These are phyloP conservation scores for Picea glauca DNA, from an alignment of 75 land plant genomes.

Conservation along the genomic window DNA sequence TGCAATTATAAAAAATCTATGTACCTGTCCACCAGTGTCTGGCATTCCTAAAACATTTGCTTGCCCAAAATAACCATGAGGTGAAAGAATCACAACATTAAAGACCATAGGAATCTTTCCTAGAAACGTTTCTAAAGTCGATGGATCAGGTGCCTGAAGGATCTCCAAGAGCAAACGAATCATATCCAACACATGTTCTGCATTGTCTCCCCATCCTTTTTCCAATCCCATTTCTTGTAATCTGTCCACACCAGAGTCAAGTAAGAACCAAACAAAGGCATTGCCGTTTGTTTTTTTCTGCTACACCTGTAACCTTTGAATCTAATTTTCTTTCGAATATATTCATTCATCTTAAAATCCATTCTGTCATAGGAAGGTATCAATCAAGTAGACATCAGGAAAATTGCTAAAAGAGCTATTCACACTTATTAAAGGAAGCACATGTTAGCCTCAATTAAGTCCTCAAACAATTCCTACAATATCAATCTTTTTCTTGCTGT, in stretches of 20 bases:
- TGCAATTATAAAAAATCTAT: no score
- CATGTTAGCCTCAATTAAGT: not conserved
- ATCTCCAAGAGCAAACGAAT: constrained; percentile 54
- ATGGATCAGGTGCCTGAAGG: constrained; percentile 75
- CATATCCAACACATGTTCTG: constrained; percentile 55
- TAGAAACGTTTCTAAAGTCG: constrained; percentile 45
- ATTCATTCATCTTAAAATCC: not conserved
- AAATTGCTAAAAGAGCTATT: not conserved
- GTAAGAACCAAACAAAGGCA: not conserved
- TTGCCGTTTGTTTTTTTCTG: not conserved
- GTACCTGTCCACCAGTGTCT: constrained; percentile 78
- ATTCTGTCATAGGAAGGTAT: not conserved
- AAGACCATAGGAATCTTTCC: constrained; percentile 74
- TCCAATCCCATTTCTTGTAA: constrained; percentile 70
- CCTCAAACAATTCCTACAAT: not conserved
- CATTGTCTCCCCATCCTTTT: constrained; percentile 75
- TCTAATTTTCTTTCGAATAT: not conserved
- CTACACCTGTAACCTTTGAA: not conserved
- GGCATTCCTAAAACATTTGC: constrained; percentile 67
- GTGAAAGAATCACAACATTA: constrained; percentile 66
- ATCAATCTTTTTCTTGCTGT: not conserved
- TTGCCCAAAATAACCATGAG: constrained; percentile 80
- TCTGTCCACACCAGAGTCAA: constrained; percentile 16
- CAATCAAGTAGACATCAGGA: not conserved
- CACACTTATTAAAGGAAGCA: not conserved